Evolutionary conservation across 1,284 basidiomycete species (phyloP).

Genomic region (Apiotrichum akiyoshidainum): DNA sequence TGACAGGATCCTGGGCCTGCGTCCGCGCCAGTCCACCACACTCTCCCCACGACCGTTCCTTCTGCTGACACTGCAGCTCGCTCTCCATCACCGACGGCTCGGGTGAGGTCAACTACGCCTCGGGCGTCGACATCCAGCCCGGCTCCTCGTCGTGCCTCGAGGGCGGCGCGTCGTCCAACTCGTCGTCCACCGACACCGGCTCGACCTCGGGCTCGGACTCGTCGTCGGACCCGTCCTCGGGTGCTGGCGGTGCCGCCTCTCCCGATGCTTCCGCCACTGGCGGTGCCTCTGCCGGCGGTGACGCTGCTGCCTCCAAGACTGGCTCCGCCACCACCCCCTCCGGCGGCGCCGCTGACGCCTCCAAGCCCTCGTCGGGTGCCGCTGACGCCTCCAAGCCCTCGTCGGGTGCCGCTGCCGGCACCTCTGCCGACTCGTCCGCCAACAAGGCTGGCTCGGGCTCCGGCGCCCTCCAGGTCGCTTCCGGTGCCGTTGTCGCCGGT

Average conservation of each 20-base stretch:
- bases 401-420: not conserved
- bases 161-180: conserved; percentile 26
- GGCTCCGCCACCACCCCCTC: not conserved
- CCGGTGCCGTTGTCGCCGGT: conserved; percentile 6
- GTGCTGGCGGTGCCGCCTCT: no score
- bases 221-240: not conserved
- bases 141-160: conserved; percentile 28
- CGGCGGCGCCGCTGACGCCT: not conserved
- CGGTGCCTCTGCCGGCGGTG: not conserved
- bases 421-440: conserved; percentile 15
- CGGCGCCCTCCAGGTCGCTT: no score
- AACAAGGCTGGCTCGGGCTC: conserved; percentile 9
- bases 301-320: not conserved
- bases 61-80: conserved; percentile 23
- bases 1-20: no score
- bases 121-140: conserved; percentile 56
- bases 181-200: conserved; percentile 30
- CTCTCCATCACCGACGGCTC: conserved; percentile 55
- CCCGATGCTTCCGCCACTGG: no score
- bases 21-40: no score
- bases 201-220: not conserved
- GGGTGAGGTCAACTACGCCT: conserved; percentile 60
- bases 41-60: not conserved
- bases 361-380: not conserved
- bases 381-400: not conserved